Base-by-base conservation (phyloP, 306 rosid genomes). In the Cucumis sativus region DNA sequence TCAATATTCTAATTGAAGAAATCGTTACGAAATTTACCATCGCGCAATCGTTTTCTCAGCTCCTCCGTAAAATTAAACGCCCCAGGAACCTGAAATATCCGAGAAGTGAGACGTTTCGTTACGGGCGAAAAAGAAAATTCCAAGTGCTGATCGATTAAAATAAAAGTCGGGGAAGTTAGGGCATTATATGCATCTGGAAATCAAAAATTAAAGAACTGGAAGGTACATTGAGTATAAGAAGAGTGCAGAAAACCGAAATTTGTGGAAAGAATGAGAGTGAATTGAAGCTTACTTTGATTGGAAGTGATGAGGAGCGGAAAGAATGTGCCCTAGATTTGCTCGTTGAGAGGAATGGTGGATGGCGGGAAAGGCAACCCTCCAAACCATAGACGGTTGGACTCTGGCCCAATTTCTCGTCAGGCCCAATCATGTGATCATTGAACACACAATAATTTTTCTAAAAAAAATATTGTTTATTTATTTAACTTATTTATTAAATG, bases 21-120 rank as follows among this genome's bases (percentile, higher is more conserved):
- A 30, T 28, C 14, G 3, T 30, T 25, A 14, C 8, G 43, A 78
- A 77, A 56, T 72, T 52, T 55, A 85, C 88, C 88, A 83, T 85
- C 79, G 51, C 54, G 37, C 28, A 55, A 10, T 62, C 23, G 62
- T 59, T 43, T 78, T 51, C 23, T 66, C 72, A 68, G 84, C 62
- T 77, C 56, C 85, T 58, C 47, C 43, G 41, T 5, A 11, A 35
- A 71, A 71, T 71, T 25, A 71, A 47, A 71, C 8, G 59, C 54
- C 15, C 59, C 30, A 47, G 15, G 2, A 51, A 35, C 62, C 77
- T 73, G 62, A 16, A 52, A 73, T 3, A 52, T 49, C 45, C 43
- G 12, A 52, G 62, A 52, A 73, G 17, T 28, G 23, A 8, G 8
- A 23, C 73, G 14, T 15, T 25, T 47, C 9, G 15, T 41, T 0